Conservation (phyloP, 139 green algal genomes). For the Chloropicon primus region DNA sequence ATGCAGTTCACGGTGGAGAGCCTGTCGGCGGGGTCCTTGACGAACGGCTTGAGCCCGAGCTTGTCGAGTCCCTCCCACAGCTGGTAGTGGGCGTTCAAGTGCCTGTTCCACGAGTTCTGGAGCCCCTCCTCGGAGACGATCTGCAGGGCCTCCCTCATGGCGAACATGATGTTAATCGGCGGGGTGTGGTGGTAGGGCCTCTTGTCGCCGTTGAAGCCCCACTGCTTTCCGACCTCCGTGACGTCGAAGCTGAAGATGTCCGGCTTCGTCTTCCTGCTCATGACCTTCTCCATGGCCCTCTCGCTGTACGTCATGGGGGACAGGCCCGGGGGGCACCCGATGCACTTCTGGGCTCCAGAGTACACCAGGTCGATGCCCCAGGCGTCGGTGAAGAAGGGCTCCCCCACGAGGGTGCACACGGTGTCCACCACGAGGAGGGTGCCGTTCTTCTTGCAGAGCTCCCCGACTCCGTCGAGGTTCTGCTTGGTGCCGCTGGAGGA, state of each 20-base stretch:
- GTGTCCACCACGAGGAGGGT: neutral
- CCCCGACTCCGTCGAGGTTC: neutral
- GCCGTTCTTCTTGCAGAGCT: neutral
- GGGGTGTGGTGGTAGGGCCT: neutral
- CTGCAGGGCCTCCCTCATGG: neutral
- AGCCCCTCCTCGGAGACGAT: neutral
- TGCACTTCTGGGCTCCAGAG: neutral
- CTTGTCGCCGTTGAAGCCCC: neutral
- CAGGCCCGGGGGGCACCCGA: neutral
- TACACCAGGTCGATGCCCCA: neutral
- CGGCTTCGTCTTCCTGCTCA: neutral
- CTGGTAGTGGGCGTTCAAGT: neutral
- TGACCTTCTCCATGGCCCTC: neutral
- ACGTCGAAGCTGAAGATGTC: neutral
- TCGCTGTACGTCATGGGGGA: neutral
- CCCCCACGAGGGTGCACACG: neutral
- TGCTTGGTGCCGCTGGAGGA: neutral
- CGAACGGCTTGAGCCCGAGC: neutral
- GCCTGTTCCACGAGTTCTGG: neutral
- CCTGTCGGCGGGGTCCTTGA: neutral
- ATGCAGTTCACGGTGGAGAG: constrained; percentile 7
- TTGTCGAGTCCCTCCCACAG: neutral
- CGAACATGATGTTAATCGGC: neutral
- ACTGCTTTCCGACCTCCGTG: neutral
- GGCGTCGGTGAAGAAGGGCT: neutral